Base-by-base conservation (phyloP, 306 rosid species). In the Lablab purpureus region DNA sequence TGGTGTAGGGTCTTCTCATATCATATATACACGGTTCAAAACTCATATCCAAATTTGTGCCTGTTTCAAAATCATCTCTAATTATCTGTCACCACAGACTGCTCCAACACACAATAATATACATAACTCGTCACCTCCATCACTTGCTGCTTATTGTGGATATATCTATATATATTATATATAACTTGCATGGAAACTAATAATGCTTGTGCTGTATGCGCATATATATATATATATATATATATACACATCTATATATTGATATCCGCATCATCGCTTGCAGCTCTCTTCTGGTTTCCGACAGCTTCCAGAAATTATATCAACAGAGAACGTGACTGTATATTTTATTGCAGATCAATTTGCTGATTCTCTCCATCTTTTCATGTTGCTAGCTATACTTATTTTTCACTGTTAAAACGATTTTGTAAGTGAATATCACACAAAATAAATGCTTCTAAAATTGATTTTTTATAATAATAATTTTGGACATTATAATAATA, bases 1-100 rank as follows among this genome's bases (percentile, higher is more conserved):
- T 13, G 21, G 45, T 46, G 79, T 80, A 65, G 81, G 83, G 81
- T 78, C 76, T 68, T 37, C 73, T 22, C 73, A n/a, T 77, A 17
- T 58, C 34, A 41, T 67, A 17, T 77, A n/a, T 51, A 56, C 34
- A 66, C 37, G 34, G 45, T 49, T 76, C 30, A 19, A 56, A 73
- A 56, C 40, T 50, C 47, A 73, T 74, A 74, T 49, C 77, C 80
- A 73, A 73, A 67, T 34, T 23, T 78, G 47, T 73, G 67, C 67
- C 77, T 59, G 59, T 30, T 79, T 68, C 51, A 40, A 66, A 9
- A 66, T 76, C 60, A 67, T 83, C 50, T 78, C 34, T 43, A 58
- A 41, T 58, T 54, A 50, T 65, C 80, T 40, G 78, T 59, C 77
- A 54, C 66, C 77, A 72, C 63, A 50, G 5, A 8, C 60, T 70